Evolutionary conservation across 2,329 filamentous ascomycete species (phyloP).

Genomic region (Byssochlamys sp.): DNA sequence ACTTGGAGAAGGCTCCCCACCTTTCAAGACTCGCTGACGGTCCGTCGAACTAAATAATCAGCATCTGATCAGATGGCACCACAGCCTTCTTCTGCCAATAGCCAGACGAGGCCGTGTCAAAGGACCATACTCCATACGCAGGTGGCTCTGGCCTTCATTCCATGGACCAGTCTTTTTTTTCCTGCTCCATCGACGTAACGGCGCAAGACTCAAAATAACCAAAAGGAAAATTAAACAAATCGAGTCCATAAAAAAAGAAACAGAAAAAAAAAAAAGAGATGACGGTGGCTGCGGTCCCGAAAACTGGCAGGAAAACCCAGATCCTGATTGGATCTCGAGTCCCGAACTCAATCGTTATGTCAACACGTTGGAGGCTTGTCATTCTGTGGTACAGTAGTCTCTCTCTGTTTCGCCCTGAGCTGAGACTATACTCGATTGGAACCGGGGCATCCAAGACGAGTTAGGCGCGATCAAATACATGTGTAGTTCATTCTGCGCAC

Average conservation of each 20-base stretch:
- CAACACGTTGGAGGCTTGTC: background rate
- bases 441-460: background rate
- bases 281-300: background rate
- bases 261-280: background rate
- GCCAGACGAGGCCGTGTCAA: background rate
- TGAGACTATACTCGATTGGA: background rate
- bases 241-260: background rate
- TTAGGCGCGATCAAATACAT: background rate
- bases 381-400: background rate
- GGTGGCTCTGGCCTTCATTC: background rate
- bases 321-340: background rate
- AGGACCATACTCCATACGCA: background rate
- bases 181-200: background rate
- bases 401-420: background rate
- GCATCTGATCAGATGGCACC: background rate
- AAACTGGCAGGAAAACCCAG: background rate
- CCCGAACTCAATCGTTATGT: background rate
- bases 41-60: background rate
- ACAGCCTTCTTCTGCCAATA: background rate
- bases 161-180: background rate
- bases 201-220: background rate
- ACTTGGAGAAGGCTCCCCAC: background rate
- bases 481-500: conserved; percentile 5
- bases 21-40: background rate
- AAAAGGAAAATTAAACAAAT: background rate